phyloP scores from a whole-genome alignment of 2,329 filamentous ascomycete species.

The Fusarium liriodendri region DNA sequence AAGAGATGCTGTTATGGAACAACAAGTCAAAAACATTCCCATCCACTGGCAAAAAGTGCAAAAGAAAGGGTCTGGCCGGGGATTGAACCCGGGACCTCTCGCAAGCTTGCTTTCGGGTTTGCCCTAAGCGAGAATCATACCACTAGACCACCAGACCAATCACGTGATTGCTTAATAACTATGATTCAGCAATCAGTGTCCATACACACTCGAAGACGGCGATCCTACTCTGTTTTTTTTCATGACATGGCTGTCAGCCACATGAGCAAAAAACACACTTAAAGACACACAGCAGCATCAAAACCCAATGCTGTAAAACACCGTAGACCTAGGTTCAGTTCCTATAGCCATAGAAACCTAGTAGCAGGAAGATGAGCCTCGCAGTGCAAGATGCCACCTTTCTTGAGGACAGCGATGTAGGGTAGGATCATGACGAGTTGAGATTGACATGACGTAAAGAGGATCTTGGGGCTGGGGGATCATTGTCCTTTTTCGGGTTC shows the following conservation, averaged over 20 bases:
- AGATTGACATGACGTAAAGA: background rate
- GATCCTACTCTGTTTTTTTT: background rate
- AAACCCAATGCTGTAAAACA: background rate
- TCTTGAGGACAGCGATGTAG: background rate
- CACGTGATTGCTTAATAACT: constrained; percentile 14
- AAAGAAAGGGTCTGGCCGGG: constrained; percentile 55
- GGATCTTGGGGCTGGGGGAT: background rate
- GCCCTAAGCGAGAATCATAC: constrained; percentile 80
- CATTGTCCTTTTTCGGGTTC: background rate
- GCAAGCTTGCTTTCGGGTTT: constrained; percentile 53
- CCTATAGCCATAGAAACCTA: too few species aligned
- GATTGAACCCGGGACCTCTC: constrained; percentile 61
- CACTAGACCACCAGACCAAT: constrained; percentile 69
- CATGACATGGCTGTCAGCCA: background rate
- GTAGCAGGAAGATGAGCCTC: too few species aligned
- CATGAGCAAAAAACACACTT: background rate
- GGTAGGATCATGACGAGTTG: background rate
- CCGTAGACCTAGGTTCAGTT: background rate
- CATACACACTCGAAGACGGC: background rate
- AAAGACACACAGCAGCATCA: background rate
- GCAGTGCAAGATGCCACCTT: too few species aligned
- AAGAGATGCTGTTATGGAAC: background rate
- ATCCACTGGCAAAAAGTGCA: constrained; percentile 23
- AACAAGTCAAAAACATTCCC: background rate
- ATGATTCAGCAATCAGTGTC: background rate